Percentiles rank a stretch among this genome's conserved stretches.
Evolutionary conservation across 2,329 filamentous ascomycete genomes (phyloP).

Genomic region (Colletotrichum somersetense): DNA sequence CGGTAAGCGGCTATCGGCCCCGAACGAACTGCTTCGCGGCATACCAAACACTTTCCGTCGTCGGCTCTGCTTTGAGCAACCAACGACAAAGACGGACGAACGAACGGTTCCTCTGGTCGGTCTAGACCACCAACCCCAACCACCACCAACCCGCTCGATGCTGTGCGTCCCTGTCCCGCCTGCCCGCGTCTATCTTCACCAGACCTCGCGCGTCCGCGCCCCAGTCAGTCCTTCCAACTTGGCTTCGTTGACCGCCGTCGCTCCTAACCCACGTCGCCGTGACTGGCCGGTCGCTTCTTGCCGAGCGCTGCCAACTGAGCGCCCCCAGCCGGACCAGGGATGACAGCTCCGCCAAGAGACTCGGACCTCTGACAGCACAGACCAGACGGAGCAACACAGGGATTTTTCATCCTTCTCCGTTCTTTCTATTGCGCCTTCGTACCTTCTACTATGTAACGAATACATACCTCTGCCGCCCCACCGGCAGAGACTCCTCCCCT

Average conservation of each 20-base stretch:
- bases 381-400: constrained; percentile 40
- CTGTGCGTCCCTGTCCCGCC: background rate
- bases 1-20: background rate
- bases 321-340: constrained; percentile 9
- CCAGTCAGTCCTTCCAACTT: constrained; percentile 8
- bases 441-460: too few relatives aligned
- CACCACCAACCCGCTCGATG: background rate
- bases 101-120: too few relatives aligned
- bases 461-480: background rate
- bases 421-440: background rate
- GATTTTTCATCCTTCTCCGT: constrained; percentile 15
- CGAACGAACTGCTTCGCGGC: background rate
- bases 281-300: constrained; percentile 34
- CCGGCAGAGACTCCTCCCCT: background rate
- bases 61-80: too few relatives aligned
- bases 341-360: constrained; percentile 28
- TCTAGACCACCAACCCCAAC: background rate
- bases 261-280: constrained; percentile 30
- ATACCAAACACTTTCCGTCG: background rate
- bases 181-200: background rate
- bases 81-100: background rate
- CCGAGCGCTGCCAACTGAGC: constrained; percentile 24
- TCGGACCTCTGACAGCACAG: constrained; percentile 32
- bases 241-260: constrained; percentile 40
- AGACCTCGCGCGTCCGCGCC: background rate